Percentiles rank a stretch among this genome's conserved stretches.
phyloP scores from a whole-genome alignment of 1,139 yeast species.

The Scheffersomyces titani region DNA sequence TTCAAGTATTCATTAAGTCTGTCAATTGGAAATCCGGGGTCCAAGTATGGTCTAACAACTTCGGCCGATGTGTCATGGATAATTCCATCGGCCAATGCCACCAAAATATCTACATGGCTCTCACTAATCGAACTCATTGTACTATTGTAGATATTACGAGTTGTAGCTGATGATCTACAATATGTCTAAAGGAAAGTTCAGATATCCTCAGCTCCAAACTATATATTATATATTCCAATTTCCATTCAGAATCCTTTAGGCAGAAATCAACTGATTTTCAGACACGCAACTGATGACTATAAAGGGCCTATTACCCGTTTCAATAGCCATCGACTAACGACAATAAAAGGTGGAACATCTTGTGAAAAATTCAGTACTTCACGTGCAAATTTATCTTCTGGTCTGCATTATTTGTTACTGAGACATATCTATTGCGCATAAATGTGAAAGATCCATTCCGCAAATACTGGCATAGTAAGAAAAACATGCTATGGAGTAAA shows the following conservation, averaged over 20 bases:
- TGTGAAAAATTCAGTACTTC: background rate
- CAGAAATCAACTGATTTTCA: background rate
- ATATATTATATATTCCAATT: background rate
- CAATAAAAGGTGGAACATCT: background rate
- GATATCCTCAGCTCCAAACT: background rate
- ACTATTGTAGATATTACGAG: background rate
- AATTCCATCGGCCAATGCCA: constrained; percentile 36
- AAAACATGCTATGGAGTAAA: too few relatives aligned
- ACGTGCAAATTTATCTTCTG: background rate
- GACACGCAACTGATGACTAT: background rate
- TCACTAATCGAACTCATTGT: constrained; percentile 15
- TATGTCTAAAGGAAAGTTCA: background rate
- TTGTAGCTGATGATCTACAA: background rate
- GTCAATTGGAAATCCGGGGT: constrained; percentile 27
- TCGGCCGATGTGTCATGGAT: constrained; percentile 36
- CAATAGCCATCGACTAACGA: background rate
- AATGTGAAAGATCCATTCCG: too few relatives aligned
- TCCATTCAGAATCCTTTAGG: background rate
- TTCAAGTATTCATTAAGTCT: constrained; percentile 35
- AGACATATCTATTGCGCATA: too few relatives aligned
- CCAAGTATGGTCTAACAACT: constrained; percentile 26
- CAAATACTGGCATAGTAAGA: too few relatives aligned
- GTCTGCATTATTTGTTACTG: background rate
- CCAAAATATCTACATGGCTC: constrained; percentile 26
- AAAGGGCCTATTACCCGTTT: background rate